Evolutionary conservation across 192 early-diverging fungal species (phyloP), one percentile per base, ranked within the genome.

Genomic region (Gorgonomyces haynaldii): DNA sequence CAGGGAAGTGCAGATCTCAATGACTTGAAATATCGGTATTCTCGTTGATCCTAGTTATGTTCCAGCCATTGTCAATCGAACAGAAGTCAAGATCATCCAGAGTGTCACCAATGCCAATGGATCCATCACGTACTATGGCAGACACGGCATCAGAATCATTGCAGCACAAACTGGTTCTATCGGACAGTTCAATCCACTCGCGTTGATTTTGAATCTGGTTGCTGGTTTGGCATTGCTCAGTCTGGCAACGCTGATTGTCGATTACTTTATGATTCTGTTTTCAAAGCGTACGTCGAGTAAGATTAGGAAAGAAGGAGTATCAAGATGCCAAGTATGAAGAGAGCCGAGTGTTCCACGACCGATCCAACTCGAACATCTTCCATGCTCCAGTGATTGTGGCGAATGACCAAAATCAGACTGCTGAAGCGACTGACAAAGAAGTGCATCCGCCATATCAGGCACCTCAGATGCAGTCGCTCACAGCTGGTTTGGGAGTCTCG

Each of bases 231-330:
- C 64, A 3, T 38, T 66, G n/a, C 46, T 62, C 26, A 20, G 34
- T 8, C 37, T 66, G 24, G 64, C 64, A 4, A 34, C 54, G 17
- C 16, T 59, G n/a, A 52, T 62, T 24, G 64, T 66, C 35, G 64
- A 66, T 25, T 29, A 15, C 0, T 38, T 58, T 21, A 66, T 66
- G 54, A 32, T 66, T 43, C 29, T 28, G 15, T 22, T 43, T 1
- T 21, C 29, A n/a, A n/a, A n/a, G n/a, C n/a, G n/a, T n/a, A n/a
- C n/a, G n/a, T n/a, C n/a, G n/a, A n/a, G n/a, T n/a, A n/a, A n/a
- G n/a, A 43, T 27, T 27, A 43, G 29, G 29, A 15, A 26, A 21
- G 16, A 25, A 43, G 17, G 26, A 28, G 23, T 43, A 43, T 15
- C 26, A 43, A 6, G 29, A 3, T 28, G 42, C 42, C 25, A 43